These are phyloP conservation scores for Megacollybia marginata DNA, from an alignment of 768 basidiomycete species.

Conservation along the genomic window DNA sequence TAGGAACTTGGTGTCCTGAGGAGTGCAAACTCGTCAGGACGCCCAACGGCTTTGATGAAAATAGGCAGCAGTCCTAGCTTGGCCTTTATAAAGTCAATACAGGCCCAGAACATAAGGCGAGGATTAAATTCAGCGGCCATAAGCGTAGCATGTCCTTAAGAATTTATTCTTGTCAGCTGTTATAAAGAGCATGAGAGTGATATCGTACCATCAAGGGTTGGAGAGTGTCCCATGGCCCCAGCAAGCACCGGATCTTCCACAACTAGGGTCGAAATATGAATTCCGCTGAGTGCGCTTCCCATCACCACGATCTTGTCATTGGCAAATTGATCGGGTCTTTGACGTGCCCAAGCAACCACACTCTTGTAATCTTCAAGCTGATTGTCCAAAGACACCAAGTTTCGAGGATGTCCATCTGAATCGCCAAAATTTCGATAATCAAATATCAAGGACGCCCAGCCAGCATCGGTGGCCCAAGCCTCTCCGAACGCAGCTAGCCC, in stretches of 20 bases:
- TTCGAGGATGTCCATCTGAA: conserved; percentile 18
- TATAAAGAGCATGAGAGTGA: too few relatives aligned
- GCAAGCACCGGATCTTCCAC: conserved; percentile 13
- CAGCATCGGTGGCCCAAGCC: conserved; percentile 16
- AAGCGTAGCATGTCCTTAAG: conserved; percentile 5
- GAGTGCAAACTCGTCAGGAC: conserved; percentile 10
- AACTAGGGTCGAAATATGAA: conserved; percentile 11
- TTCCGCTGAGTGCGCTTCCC: conserved; percentile 17
- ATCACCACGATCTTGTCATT: conserved; percentile 18
- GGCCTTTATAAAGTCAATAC: conserved; percentile 6
- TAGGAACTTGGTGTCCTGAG: too few relatives aligned
- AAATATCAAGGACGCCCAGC: conserved; percentile 19
- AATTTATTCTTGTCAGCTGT: not conserved
- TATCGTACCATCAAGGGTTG: conserved; percentile 15
- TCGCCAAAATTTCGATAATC: conserved; percentile 20
- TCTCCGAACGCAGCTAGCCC: conserved; percentile 18
- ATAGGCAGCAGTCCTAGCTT: conserved; percentile 7
- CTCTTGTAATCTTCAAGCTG: conserved; percentile 16
- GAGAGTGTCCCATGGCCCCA: conserved; percentile 19
- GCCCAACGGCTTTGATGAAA: conserved; percentile 12
- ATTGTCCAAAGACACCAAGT: conserved; percentile 11
- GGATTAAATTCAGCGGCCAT: conserved; percentile 6
- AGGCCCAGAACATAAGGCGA: conserved; percentile 11
- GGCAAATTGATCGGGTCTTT: conserved; percentile 13
- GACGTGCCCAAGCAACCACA: conserved; percentile 15